These are phyloP conservation scores for Annulohypoxylon maeteangense DNA, from an alignment of 495 filamentous ascomycete species.

Conservation along the genomic window DNA sequence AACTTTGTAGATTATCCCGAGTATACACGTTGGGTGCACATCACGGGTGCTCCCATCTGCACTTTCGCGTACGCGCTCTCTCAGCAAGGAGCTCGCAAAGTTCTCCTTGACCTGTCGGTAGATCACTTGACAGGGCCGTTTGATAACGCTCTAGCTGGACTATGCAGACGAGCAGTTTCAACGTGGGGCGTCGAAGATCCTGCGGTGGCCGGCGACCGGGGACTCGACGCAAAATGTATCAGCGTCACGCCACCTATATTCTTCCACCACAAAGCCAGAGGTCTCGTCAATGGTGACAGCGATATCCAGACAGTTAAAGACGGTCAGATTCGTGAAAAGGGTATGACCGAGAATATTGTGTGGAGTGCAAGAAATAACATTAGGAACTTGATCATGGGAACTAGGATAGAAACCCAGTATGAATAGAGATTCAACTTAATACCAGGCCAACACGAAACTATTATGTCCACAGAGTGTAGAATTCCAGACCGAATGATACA, in stretches of 20 bases:
- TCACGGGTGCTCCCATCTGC: slow-evolving; percentile 60
- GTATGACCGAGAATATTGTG: slow-evolving; percentile 58
- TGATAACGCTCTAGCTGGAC: slow-evolving; percentile 61
- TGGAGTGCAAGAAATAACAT: slow-evolving; percentile 63
- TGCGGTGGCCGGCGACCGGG: slow-evolving; percentile 19
- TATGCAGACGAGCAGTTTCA: slow-evolving; percentile 52
- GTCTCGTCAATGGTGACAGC: slow-evolving; percentile 51
- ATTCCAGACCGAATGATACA: not conserved
- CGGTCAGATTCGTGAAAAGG: slow-evolving; percentile 50
- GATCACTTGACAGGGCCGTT: slow-evolving; percentile 55
- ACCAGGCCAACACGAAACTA: not conserved
- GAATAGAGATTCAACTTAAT: slow-evolving; percentile 1
- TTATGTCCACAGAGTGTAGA: not conserved
- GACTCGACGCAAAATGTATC: slow-evolving; percentile 53
- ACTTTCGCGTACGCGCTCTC: slow-evolving; percentile 66
- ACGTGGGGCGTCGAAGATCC: slow-evolving; percentile 18
- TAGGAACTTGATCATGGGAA: slow-evolving; percentile 37
- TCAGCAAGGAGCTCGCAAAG: slow-evolving; percentile 61
- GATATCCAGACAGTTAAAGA: slow-evolving; percentile 53
- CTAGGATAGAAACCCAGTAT: slow-evolving; percentile 37
- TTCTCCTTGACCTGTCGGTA: slow-evolving; percentile 61
- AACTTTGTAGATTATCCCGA: slow-evolving; percentile 47
- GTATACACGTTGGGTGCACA: slow-evolving; percentile 60
- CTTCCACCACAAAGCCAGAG: slow-evolving; percentile 58
- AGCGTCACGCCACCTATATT: slow-evolving; percentile 60